These are phyloP conservation scores for Anisogramma anomala DNA, from an alignment of 2,329 filamentous ascomycete species.

Conservation along the genomic window DNA sequence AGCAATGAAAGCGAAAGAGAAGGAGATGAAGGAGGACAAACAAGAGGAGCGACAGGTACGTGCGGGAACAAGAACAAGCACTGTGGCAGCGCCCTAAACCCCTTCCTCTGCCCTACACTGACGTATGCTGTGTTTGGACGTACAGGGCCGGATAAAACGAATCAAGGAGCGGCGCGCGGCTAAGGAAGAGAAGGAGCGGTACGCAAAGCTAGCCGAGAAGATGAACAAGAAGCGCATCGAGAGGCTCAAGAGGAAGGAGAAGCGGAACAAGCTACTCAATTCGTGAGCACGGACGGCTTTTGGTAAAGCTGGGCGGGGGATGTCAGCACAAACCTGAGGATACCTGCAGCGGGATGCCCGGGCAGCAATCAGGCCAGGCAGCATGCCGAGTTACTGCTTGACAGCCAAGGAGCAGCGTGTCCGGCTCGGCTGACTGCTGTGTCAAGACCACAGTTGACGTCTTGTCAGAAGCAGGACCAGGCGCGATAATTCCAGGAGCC, in stretches of 20 bases:
- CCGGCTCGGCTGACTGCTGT: slow-evolving; percentile 1
- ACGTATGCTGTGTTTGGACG: slow-evolving; percentile 4
- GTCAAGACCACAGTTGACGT: neutral
- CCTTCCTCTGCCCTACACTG: no score
- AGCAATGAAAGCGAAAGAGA: slow-evolving; percentile 84
- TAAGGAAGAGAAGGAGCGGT: slow-evolving; percentile 88
- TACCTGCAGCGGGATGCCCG: neutral
- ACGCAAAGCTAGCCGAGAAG: slow-evolving; percentile 88
- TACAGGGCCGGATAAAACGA: slow-evolving; percentile 59
- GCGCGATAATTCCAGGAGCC: neutral
- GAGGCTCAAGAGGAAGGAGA: slow-evolving; percentile 86
- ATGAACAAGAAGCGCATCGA: slow-evolving; percentile 97
- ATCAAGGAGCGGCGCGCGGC: slow-evolving; percentile 77
- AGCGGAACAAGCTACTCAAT: slow-evolving; percentile 77
- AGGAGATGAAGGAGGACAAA: slow-evolving; percentile 92
- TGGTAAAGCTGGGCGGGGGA: neutral
- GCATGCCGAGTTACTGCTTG: neutral
- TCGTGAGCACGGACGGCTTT: slow-evolving; percentile 33
- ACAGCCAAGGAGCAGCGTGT: neutral
- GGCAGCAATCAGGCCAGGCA: neutral
- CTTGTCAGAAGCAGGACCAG: neutral
- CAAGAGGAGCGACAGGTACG: slow-evolving; percentile 73
- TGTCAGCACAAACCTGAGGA: neutral
- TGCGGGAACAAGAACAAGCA: neutral
- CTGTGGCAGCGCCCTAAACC: neutral